Base-by-base conservation (phyloP, 495 filamentous ascomycete genomes). In the Podospora fimiseda region DNA sequence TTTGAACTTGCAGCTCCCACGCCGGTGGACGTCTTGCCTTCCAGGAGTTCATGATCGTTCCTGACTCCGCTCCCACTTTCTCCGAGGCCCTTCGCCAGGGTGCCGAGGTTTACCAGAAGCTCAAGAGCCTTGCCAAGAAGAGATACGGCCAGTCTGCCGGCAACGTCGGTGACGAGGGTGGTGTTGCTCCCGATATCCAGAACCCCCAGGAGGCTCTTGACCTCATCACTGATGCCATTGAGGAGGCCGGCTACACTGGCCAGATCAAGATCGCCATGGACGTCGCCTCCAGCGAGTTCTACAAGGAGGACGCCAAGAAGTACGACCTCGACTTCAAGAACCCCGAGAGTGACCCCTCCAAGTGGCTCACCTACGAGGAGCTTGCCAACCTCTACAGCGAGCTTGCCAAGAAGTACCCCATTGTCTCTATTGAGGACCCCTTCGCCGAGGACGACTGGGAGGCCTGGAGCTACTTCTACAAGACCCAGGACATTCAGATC, bases 301-400 rank as follows among this genome's bases (percentile, higher is more conserved):
- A 99, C 84, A 96, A 96, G 80, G 75, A 78, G 63, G 90, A 95
- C 41, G 92, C 67, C 62, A 95, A 96, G 87, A 96, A 96, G 77
- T 99, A 99, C 83, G 94, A 99, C 70, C 79, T 99, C 48, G 94
- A 98, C 84, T 98, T 96, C 88, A 96, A 99, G 89, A 97, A 96
- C 82, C 87, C 88, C 51, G 83, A 91, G 54, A 88, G 87, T 70
- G 94, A 99, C 79, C 79, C 80, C 64, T 80, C 69, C 76, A 96
- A 97, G 83, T 97, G 94, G 94, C 75, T 97, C 77, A 94, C 90
- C 63, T 99, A 99, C 75, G 90, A 99, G 82, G 81, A 99, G 75
- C 84, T 99, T 43, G 93, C 94, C 67, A 87, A 90, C 63, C 79
- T 94, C 58, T 99, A 97, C 82, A 84, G 88, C 76, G 76, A 80